Conservation (phyloP, 73 alveolate genomes). For the Blepharisma japonicum region DNA sequence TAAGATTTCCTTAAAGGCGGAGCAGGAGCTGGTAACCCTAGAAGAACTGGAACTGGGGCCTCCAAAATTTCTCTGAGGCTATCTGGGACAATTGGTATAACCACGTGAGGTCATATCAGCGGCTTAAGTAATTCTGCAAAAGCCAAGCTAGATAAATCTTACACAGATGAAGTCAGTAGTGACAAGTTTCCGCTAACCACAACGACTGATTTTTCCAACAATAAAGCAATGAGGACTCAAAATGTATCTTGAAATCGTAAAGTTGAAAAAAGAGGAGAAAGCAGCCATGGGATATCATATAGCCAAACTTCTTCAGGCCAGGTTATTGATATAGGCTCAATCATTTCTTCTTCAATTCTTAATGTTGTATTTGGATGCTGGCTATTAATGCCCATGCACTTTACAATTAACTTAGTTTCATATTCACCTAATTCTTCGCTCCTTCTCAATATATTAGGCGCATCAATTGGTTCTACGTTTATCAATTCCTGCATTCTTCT, state of each 20-base stretch:
- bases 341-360: not conserved
- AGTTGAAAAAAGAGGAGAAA: constrained; percentile 52
- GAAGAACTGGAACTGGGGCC: constrained; percentile 67
- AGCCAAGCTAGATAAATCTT: constrained; percentile 36
- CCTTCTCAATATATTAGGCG: not conserved
- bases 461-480: not conserved
- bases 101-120: constrained; percentile 60
- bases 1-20: constrained; percentile 9
- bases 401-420: not conserved
- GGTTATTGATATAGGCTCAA: not conserved
- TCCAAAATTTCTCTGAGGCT: constrained; percentile 50
- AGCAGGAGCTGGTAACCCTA: constrained; percentile 40
- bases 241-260: constrained; percentile 39
- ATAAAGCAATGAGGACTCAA: constrained; percentile 35
- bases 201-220: constrained; percentile 31
- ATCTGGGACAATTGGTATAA: constrained; percentile 59
- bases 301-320: not conserved
- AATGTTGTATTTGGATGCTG: not conserved
- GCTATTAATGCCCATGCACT: not conserved
- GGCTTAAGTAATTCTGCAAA: constrained; percentile 48
- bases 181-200: not conserved
- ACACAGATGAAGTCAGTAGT: constrained; percentile 27
- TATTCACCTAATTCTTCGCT: not conserved
- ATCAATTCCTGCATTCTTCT: constrained; percentile 9
- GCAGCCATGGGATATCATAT: not conserved